These are phyloP conservation scores for Thymus mandschuricus DNA, from an alignment of 257 asterid genomes.

Conservation along the genomic window DNA sequence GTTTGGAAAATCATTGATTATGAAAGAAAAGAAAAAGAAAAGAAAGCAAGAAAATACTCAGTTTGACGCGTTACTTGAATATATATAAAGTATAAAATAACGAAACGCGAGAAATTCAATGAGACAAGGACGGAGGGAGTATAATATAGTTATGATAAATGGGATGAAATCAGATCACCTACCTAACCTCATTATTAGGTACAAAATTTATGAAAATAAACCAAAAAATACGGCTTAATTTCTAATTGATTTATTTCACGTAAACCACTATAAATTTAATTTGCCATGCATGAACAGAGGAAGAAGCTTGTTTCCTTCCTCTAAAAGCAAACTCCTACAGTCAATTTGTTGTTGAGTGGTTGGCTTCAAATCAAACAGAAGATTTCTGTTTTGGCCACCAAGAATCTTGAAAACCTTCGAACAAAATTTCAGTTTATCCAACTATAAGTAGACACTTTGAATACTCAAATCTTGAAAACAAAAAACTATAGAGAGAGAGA, in stretches of 20 bases:
- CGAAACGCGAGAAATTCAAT: no score
- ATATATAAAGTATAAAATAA: no score
- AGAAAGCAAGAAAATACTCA: not conserved
- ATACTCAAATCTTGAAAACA: not conserved
- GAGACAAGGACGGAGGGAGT: no score
- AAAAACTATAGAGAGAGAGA: constrained; percentile 6
- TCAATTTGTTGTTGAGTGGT: constrained; percentile 42
- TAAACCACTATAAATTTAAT: not conserved
- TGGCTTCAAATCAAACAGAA: constrained; percentile 30
- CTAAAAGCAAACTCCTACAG: constrained; percentile 33
- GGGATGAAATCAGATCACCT: constrained; percentile 9
- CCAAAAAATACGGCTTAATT: not conserved
- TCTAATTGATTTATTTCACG: not conserved
- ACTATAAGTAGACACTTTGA: constrained; percentile 33
- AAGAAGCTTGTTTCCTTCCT: not conserved
- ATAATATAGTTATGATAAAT: not conserved
- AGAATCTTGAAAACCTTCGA: constrained; percentile 29
- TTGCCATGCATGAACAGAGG: constrained; percentile 16
- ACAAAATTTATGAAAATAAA: not conserved
- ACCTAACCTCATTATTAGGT: constrained; percentile 19
- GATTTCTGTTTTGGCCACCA: constrained; percentile 47
- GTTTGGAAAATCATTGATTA: not conserved
- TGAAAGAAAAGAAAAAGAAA: not conserved
- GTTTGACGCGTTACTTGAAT: no score
- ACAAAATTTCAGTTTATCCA: not conserved